Conservation (phyloP, 2,329 filamentous ascomycete species). For the Pseudocercospora fijiensis region DNA sequence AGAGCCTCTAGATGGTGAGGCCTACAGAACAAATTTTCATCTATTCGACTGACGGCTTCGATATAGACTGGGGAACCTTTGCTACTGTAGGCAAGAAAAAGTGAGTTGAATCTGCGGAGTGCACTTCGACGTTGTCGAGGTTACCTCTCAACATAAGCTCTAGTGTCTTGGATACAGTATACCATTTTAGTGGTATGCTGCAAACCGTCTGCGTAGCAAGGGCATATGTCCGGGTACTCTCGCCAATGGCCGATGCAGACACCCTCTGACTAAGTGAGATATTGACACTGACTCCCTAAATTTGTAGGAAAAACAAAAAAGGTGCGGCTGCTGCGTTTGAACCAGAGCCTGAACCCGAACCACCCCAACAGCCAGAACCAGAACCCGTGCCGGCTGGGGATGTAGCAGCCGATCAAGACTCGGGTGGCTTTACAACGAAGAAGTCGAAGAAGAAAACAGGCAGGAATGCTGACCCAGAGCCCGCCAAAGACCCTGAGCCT, state of each 20-base stretch:
- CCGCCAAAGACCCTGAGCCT: constrained; percentile 37
- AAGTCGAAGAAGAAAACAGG: constrained; percentile 45
- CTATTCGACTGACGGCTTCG: not conserved
- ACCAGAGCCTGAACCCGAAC: constrained; percentile 24
- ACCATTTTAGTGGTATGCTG: not conserved
- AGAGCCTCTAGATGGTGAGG: constrained; percentile 31
- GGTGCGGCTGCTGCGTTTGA: constrained; percentile 21
- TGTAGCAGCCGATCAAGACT: constrained; percentile 28
- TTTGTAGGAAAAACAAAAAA: constrained; percentile 32
- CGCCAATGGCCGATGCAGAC: not conserved
- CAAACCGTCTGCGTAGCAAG: not conserved
- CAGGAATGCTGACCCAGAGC: constrained; percentile 35
- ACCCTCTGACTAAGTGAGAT: not conserved
- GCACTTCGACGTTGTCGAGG: not conserved
- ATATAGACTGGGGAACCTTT: constrained; percentile 41
- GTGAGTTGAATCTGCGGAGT: not conserved
- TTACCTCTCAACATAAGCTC: not conserved
- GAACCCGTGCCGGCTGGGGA: constrained; percentile 16
- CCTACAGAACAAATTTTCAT: not conserved
- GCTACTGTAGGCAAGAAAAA: constrained; percentile 40
- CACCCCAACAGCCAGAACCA: constrained; percentile 16
- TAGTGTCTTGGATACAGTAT: not conserved
- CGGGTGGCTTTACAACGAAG: constrained; percentile 39
- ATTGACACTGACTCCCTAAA: not conserved
- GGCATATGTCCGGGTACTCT: not conserved